Evolutionary conservation across 352 stramenopile genomes (phyloP).

Genomic region (Elongisporangium undulatum): DNA sequence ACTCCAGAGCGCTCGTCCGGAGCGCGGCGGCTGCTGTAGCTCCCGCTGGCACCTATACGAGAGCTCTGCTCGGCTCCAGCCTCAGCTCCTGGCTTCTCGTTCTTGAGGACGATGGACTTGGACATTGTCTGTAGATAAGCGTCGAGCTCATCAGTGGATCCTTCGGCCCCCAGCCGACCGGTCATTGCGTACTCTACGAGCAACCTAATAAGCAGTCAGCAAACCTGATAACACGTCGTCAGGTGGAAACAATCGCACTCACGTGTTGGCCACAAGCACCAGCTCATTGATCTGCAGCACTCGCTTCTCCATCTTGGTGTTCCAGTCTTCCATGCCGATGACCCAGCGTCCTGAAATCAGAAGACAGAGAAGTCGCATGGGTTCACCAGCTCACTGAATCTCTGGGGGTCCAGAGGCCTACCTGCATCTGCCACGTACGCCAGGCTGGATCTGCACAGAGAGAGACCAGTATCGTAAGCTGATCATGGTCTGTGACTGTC

Average conservation of each 20-base stretch:
- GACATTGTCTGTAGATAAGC: conserved; percentile 64
- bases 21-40: not conserved
- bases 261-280: conserved; percentile 72
- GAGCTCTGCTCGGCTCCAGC: not conserved
- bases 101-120: conserved; percentile 59
- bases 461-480: conserved; percentile 6
- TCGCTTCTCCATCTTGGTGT: conserved; percentile 85
- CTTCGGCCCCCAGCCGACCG: conserved; percentile 45
- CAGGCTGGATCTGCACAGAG: conserved; percentile 39
- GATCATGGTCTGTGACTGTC: not conserved
- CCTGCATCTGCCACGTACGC: conserved; percentile 64
- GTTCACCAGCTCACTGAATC: conserved; percentile 4
- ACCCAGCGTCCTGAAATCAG: conserved; percentile 54
- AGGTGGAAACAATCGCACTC: not conserved
- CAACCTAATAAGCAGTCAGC: conserved; percentile 15
- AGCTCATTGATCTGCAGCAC: conserved; percentile 77
- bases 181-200: conserved; percentile 71
- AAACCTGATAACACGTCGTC: not conserved
- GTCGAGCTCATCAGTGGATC: conserved; percentile 51
- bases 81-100: conserved; percentile 16
- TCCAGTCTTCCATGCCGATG: conserved; percentile 81
- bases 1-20: not conserved
- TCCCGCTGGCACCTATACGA: not conserved
- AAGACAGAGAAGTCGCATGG: not conserved
- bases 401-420: conserved; percentile 1